Evolutionary conservation across 768 basidiomycete species (phyloP).

Genomic region (Tricholoma matsutake): DNA sequence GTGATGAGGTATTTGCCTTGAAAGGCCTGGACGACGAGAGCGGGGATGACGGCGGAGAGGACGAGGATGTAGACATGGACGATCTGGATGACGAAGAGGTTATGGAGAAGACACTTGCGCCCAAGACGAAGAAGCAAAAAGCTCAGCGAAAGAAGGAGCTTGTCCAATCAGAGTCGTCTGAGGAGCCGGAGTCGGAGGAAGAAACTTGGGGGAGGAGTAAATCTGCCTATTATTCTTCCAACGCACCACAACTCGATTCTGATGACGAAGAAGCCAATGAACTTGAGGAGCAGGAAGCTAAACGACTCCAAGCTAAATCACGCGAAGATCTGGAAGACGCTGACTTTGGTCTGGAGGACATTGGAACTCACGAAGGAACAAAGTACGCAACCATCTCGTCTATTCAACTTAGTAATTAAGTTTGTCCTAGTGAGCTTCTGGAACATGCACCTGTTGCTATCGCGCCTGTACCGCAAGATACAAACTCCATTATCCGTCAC

Average conservation of each 20-base stretch:
- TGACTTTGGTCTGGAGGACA: conserved; percentile 81
- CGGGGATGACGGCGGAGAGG: conserved; percentile 23
- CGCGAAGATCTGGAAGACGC: conserved; percentile 69
- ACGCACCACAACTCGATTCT: conserved; percentile 74
- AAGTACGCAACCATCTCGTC: conserved; percentile 28
- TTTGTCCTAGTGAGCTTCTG: conserved; percentile 30
- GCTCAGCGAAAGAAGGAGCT: conserved; percentile 22
- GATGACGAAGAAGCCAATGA: conserved; percentile 89
- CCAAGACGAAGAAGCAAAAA: conserved; percentile 15
- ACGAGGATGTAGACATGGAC: conserved; percentile 33
- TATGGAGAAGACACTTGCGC: conserved; percentile 15
- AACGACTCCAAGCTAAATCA: conserved; percentile 70
- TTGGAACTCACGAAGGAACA: conserved; percentile 23
- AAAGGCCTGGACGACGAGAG: conserved; percentile 53
- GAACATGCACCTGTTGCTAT: conserved; percentile 35
- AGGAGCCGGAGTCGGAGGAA: conserved; percentile 38
- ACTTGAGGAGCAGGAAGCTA: conserved; percentile 86
- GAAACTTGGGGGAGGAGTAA: conserved; percentile 84
- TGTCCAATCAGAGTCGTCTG: conserved; percentile 17
- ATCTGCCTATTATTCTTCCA: conserved; percentile 83
- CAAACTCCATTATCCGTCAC: conserved; percentile 55
- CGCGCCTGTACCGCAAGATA: conserved; percentile 50
- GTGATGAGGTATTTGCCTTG: conserved; percentile 81
- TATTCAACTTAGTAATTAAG: not conserved
- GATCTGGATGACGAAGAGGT: conserved; percentile 29